These are phyloP conservation scores for Aspergillus sojae DNA, from an alignment of 2,329 filamentous ascomycete species.

Conservation along the genomic window DNA sequence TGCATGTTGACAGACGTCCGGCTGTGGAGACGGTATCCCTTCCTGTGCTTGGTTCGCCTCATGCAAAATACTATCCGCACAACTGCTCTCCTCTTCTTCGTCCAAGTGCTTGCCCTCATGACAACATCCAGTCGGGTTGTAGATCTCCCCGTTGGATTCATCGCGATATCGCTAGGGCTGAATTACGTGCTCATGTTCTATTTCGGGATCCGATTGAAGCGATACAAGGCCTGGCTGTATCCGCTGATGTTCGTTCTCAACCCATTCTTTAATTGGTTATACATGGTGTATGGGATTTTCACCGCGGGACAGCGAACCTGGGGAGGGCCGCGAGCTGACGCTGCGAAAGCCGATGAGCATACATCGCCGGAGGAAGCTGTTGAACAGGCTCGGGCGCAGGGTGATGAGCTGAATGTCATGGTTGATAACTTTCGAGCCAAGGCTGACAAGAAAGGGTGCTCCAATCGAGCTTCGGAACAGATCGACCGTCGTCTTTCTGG, in stretches of 20 bases:
- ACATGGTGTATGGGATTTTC: slow-evolving; percentile 96
- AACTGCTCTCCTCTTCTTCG: slow-evolving; percentile 90
- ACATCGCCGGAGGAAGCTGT: slow-evolving; percentile 83
- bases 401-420: slow-evolving; percentile 87
- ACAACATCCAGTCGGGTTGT: slow-evolving; percentile 78
- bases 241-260: slow-evolving; percentile 94
- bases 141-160: slow-evolving; percentile 88
- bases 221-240: slow-evolving; percentile 94
- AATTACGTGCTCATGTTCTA: slow-evolving; percentile 97
- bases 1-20: slow-evolving; percentile 96
- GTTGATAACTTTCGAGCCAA: slow-evolving; percentile 75
- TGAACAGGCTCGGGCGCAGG: slow-evolving; percentile 73
- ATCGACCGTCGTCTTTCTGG: slow-evolving; percentile 79
- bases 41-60: slow-evolving; percentile 83
- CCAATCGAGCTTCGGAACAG: slow-evolving; percentile 72
- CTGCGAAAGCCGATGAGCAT: slow-evolving; percentile 73
- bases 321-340: slow-evolving; percentile 91
- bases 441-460: slow-evolving; percentile 50
- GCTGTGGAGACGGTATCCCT: slow-evolving; percentile 86
- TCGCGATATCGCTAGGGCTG: slow-evolving; percentile 85
- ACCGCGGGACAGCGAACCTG: slow-evolving; percentile 93
- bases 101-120: slow-evolving; percentile 83
- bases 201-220: slow-evolving; percentile 81
- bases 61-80: slow-evolving; percentile 97
- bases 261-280: slow-evolving; percentile 97